phyloP scores from a whole-genome alignment of 139 green algal genomes.

The Spirogloea muscicola region DNA sequence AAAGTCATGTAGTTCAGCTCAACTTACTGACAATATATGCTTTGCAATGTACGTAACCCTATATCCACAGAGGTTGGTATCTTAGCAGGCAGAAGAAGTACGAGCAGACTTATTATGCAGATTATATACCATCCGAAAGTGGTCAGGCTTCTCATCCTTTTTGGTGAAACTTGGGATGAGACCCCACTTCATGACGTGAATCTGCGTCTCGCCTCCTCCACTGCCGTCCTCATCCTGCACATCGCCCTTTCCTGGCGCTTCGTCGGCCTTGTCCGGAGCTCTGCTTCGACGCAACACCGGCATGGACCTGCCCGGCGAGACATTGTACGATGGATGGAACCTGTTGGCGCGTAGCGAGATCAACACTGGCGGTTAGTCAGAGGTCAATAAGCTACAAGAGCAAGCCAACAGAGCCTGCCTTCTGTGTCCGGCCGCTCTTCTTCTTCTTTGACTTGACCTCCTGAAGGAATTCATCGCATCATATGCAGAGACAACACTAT shows the following conservation, averaged over 20 bases:
- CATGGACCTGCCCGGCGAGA: constrained; percentile 31
- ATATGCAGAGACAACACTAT: no score
- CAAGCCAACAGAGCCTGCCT: no score
- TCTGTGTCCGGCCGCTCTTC: no score
- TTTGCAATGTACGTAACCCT: background rate
- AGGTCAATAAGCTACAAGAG: no score
- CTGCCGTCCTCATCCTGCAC: background rate
- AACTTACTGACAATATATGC: constrained; percentile 6
- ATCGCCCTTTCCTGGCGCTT: background rate
- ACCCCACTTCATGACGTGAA: constrained; percentile 47
- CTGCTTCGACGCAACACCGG: constrained; percentile 15
- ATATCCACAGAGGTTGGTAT: background rate
- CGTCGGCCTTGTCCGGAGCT: constrained; percentile 5
- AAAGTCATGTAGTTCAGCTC: background rate
- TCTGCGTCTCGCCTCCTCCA: background rate
- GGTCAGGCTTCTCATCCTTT: constrained; percentile 45
- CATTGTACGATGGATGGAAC: constrained; percentile 39
- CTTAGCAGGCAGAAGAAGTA: background rate
- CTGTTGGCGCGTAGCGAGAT: no score
- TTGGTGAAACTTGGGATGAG: constrained; percentile 48
- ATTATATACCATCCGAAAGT: constrained; percentile 34
- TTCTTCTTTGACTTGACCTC: no score
- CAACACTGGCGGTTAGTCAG: no score
- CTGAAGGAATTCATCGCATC: no score
- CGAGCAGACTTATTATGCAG: background rate